phyloP scores from a whole-genome alignment of 2,329 filamentous ascomycete genomes.

The Xylariales sp. region DNA sequence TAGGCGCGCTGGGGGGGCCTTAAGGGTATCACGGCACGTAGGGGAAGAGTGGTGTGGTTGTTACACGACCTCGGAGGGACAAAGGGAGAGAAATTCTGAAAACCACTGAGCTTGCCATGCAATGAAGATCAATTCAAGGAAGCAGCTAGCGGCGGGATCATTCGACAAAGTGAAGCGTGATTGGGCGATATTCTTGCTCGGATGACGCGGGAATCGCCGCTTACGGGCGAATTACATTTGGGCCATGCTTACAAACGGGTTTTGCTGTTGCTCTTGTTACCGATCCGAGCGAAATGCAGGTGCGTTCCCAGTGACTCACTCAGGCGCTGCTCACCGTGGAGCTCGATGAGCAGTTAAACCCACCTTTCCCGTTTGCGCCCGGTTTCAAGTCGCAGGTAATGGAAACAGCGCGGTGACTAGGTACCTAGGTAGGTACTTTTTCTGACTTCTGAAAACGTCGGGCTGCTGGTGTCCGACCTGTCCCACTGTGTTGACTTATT shows the following conservation, averaged over 20 bases:
- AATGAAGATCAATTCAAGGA: no score
- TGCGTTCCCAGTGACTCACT: not conserved
- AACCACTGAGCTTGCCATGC: no score
- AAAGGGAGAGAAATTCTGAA: not conserved
- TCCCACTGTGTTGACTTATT: no score
- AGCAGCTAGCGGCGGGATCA: not conserved
- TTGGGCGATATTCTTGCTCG: not conserved
- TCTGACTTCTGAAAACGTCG: no score
- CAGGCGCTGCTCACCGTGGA: no score
- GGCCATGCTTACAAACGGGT: constrained; percentile 3
- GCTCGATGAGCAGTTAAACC: no score
- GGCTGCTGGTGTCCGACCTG: no score
- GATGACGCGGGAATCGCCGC: constrained; percentile 7
- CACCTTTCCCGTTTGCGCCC: no score
- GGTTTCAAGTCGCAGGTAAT: no score
- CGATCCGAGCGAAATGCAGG: not conserved
- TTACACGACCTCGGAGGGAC: not conserved
- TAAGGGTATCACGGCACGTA: not conserved
- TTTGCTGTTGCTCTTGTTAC: constrained; percentile 1
- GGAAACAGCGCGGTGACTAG: no score
- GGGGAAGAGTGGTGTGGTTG: not conserved
- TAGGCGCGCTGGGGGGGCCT: not conserved
- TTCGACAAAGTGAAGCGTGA: not conserved
- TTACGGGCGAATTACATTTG: not conserved
- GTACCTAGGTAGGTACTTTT: no score